A percentile compares a stretch with the other conserved stretches of the same genome.
Conservation (phyloP, 2,329 filamentous ascomycete species). For the Aspergillus fumigatus region DNA sequence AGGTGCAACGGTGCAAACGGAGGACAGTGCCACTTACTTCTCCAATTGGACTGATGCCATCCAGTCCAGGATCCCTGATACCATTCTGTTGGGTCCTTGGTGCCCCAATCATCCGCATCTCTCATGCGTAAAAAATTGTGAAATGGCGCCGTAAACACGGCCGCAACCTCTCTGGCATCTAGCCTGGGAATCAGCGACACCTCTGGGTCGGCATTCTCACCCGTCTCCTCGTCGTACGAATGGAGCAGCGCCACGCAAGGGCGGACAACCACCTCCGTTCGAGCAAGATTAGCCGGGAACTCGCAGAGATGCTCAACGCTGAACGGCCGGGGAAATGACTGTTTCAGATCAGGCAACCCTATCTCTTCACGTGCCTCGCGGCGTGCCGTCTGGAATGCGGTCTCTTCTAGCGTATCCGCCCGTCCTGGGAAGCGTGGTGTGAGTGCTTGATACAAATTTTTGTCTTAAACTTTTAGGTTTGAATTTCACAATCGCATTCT, state of each 20-base stretch:
- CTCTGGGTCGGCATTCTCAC: slow-evolving; percentile 52
- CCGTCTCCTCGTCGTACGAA: slow-evolving; percentile 48
- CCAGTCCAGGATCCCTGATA: slow-evolving; percentile 78
- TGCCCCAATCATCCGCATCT: slow-evolving; percentile 50
- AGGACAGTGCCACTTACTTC: slow-evolving; percentile 37
- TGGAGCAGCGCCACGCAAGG: slow-evolving; percentile 77
- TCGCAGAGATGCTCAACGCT: slow-evolving; percentile 81
- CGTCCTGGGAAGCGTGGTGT: slow-evolving; percentile 30
- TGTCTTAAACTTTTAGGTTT: neutral
- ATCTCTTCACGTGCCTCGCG: slow-evolving; percentile 93
- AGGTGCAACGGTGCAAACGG: neutral
- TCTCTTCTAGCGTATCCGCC: slow-evolving; percentile 52
- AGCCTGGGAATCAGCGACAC: slow-evolving; percentile 72
- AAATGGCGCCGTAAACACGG: slow-evolving; percentile 87
- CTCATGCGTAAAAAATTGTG: slow-evolving; percentile 67
- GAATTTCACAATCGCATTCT: neutral
- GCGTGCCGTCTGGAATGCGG: slow-evolving; percentile 72
- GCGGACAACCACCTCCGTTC: slow-evolving; percentile 68
- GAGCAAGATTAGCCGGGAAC: slow-evolving; percentile 70
- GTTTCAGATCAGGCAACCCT: slow-evolving; percentile 67
- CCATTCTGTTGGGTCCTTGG: slow-evolving; percentile 58
- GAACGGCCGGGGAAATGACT: slow-evolving; percentile 72
- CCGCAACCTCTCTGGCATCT: slow-evolving; percentile 86
- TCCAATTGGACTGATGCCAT: slow-evolving; percentile 75
- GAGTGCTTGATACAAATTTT: neutral